phyloP scores from a whole-genome alignment of 1,284 basidiomycete genomes.

The Ustilago xerochloae region DNA sequence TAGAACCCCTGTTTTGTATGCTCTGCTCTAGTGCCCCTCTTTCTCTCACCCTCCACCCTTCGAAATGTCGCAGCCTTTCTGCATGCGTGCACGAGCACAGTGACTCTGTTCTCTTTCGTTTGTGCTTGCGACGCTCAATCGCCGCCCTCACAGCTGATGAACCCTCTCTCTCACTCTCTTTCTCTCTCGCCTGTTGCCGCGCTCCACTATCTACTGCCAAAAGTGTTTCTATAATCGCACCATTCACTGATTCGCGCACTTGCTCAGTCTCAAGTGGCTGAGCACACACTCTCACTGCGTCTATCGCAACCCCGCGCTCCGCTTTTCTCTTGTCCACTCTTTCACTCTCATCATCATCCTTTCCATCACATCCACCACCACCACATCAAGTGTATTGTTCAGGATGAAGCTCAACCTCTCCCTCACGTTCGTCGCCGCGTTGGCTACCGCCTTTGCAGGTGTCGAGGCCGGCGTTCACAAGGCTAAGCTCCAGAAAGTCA shows the following conservation, averaged over 20 bases:
- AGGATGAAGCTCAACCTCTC: slow-evolving; percentile 65
- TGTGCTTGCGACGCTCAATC: background rate
- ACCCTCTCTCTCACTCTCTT: background rate
- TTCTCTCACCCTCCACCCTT: slow-evolving; percentile 7
- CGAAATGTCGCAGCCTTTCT: background rate
- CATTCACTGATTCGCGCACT: slow-evolving; percentile 8
- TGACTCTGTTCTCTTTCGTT: background rate
- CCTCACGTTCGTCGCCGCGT: slow-evolving; percentile 76
- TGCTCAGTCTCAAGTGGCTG: slow-evolving; percentile 24
- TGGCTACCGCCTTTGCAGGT: slow-evolving; percentile 69
- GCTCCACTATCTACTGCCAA: background rate
- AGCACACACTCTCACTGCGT: background rate
- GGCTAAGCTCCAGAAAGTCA: slow-evolving; percentile 73
- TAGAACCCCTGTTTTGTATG: background rate
- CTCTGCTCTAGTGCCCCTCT: background rate
- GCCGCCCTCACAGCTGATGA: background rate
- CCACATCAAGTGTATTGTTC: background rate
- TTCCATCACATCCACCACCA: background rate
- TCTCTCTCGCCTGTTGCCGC: background rate
- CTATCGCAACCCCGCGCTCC: slow-evolving; percentile 12
- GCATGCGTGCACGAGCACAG: slow-evolving; percentile 1
- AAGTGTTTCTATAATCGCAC: slow-evolving; percentile 4
- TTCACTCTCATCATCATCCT: slow-evolving; percentile 71
- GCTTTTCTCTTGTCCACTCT: slow-evolving; percentile 71
- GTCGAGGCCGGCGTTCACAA: slow-evolving; percentile 69